Evolutionary conservation across 805 yeast species (phyloP), one percentile per base, ranked within the genome.

Genomic region (Metschnikowia cubensis): DNA sequence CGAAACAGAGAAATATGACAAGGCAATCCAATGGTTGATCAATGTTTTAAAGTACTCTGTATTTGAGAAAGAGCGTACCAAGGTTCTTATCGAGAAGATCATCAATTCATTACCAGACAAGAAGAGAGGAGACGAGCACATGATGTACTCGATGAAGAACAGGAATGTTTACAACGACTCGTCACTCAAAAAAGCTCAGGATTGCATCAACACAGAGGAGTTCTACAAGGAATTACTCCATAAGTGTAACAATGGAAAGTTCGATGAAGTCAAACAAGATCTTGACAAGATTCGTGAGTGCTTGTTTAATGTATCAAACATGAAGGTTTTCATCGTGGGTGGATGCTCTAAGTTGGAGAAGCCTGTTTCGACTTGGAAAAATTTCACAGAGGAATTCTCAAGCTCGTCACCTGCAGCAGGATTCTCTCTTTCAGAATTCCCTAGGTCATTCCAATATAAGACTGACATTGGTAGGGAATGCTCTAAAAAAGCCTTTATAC

Each of bases 21-120:
- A 76, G 42, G 89, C 92, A 0, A 82, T 91, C 36, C 78, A 81
- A 21, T 94, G 98, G 98, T 71, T 88, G 39, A 67, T 73, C 40
- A 81, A 82, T 50, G 75, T 87, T 17, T 67, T 90, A 58, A 83
- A 80, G 64, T 76, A 80, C 57, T 78, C 87, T 29, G 76, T 80
- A 6, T 89, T 87, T 64, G 96, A 90, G 50, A 82, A 80, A 54
- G 75, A 81, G 10, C 76, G 97, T 64, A 79, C 89, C 21, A 76
- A 78, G 56, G 81, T 88, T 25, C 74, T 85, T 15, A 64, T 85
- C 32, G 88, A 85, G 50, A 84, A 83, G 60, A 67, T 79, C 36
- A 64, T 85, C 46, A 83, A 82, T 53, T 66, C 81, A 1, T 60
- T 86, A 29, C 80, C 89, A 0, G 89, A 83, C 48, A 68, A 70